A percentile compares a stretch with the other conserved stretches of the same genome.
phyloP scores from a whole-genome alignment of 202 grass and related monocot genomes.

The Setaria italica region DNA sequence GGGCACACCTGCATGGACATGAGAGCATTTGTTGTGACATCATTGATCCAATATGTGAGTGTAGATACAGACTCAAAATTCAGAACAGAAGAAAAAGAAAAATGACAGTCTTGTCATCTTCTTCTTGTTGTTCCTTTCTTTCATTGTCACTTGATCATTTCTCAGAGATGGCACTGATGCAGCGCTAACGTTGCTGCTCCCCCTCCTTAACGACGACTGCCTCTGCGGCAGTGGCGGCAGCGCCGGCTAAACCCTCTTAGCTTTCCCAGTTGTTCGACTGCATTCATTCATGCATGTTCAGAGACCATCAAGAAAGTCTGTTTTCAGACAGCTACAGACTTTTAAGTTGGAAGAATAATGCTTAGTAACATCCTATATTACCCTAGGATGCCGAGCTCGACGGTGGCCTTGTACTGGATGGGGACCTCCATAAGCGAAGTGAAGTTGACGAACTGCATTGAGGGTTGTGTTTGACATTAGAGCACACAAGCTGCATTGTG shows the following conservation, averaged over 20 bases:
- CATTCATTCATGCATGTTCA: background rate
- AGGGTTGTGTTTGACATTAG: no score
- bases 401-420: slow-evolving; percentile 88
- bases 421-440: slow-evolving; percentile 93
- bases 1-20: slow-evolving; percentile 69
- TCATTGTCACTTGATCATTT: slow-evolving; percentile 45
- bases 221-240: slow-evolving; percentile 61
- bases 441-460: slow-evolving; percentile 83
- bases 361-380: background rate
- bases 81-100: background rate
- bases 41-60: background rate
- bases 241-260: slow-evolving; percentile 54
- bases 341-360: background rate
- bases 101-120: no score
- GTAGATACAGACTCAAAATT: background rate
- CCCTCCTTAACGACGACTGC: slow-evolving; percentile 54
- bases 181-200: slow-evolving; percentile 26
- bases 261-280: slow-evolving; percentile 61
- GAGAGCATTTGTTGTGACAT: background rate
- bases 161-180: background rate
- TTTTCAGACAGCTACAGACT: background rate
- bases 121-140: no score
- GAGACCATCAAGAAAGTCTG: background rate
- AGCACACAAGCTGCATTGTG: background rate
- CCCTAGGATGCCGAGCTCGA: slow-evolving; percentile 91